Evolutionary conservation across 768 basidiomycete species (phyloP), one percentile per base, ranked within the genome.

Genomic region (Daedaleopsis sinensis): DNA sequence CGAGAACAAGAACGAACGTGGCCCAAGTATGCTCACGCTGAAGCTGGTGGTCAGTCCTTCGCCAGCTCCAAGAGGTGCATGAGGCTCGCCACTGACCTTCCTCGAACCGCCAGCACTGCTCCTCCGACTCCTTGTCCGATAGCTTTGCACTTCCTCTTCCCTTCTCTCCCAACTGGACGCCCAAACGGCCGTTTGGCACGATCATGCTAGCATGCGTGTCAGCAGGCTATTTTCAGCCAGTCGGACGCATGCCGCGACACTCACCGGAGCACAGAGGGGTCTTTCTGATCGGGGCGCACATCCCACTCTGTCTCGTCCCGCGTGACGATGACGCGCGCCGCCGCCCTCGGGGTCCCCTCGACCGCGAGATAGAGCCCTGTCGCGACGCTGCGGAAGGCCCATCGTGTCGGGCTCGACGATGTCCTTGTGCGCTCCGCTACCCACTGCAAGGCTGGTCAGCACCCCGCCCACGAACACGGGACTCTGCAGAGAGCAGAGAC

Each of bases 261-360:
- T 23, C 18, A 84, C 85, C 85, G 75, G 67, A 80, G 78, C 0
- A 68, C 67, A 5, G 73, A 70, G 0, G 71, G 64, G 42, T 81
- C 73, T 12, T 68, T 62, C 15, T 77, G 72, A 42, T 84, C 82
- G 24, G 73, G 75, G 73, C 79, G 79, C 65, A 87, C 76, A 63
- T 81, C 74, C 86, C 86, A 88, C 35, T 71, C 68, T 36, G 75
- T 77, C 5, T 79, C 79, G 0, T 73, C 67, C 1, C 71, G 50
- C 3, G 66, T 64, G 1, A 76, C 82, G 12, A 83, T 65, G 39
- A 85, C 68, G n/a, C 60, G 73, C 2, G 74, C 72, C 1, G 44
- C 13, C 12, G 49, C 39, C 7, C 55, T 42, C 6, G 63, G 52
- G 3, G 70, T 50, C 9, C 77, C 81, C 0, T 71, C 73, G 5